A percentile compares a stretch with the other conserved stretches of the same genome.
Evolutionary conservation across 306 rosid genomes (phyloP).

Genomic region (Vigna trinervia): DNA sequence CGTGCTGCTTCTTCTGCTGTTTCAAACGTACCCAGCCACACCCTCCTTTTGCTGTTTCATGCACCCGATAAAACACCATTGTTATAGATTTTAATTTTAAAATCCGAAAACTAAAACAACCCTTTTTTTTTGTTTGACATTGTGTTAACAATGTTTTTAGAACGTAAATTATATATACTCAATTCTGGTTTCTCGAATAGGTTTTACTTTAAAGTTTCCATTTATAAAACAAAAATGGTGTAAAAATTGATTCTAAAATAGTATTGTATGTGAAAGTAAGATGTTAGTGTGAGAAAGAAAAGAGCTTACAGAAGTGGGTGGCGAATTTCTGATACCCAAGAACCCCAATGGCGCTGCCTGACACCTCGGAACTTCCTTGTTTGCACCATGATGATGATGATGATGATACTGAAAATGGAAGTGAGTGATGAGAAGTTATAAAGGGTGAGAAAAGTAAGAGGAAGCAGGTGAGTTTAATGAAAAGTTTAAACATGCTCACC

Average conservation of each 20-base stretch:
- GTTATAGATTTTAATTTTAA: too few species aligned
- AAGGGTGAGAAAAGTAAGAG: not conserved
- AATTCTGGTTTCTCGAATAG: too few species aligned
- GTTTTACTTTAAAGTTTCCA: too few species aligned
- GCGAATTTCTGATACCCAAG: slow-evolving; percentile 99
- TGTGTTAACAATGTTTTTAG: too few species aligned
- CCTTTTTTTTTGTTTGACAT: too few species aligned
- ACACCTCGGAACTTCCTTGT: slow-evolving; percentile 97
- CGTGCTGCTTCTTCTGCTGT: slow-evolving; percentile 98
- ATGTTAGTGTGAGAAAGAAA: not conserved
- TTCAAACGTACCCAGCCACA: slow-evolving; percentile 97
- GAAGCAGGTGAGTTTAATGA: not conserved
- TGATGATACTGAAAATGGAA: too few species aligned
- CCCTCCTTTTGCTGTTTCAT: slow-evolving; percentile 81
- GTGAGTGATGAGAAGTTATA: slow-evolving; percentile 20
- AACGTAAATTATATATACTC: too few species aligned
- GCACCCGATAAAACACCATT: too few species aligned
- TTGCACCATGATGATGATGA: slow-evolving; percentile 64
- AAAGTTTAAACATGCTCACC: slow-evolving; percentile 46
- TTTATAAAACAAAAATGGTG: too few species aligned
- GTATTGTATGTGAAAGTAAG: too few species aligned
- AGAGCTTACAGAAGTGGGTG: slow-evolving; percentile 84
- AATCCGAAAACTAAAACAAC: too few species aligned
- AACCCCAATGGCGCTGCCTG: slow-evolving; percentile 99
- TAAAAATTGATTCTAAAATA: too few species aligned